phyloP scores from a whole-genome alignment of 2,329 filamentous ascomycete species.

The Penicillium rolfsii region DNA sequence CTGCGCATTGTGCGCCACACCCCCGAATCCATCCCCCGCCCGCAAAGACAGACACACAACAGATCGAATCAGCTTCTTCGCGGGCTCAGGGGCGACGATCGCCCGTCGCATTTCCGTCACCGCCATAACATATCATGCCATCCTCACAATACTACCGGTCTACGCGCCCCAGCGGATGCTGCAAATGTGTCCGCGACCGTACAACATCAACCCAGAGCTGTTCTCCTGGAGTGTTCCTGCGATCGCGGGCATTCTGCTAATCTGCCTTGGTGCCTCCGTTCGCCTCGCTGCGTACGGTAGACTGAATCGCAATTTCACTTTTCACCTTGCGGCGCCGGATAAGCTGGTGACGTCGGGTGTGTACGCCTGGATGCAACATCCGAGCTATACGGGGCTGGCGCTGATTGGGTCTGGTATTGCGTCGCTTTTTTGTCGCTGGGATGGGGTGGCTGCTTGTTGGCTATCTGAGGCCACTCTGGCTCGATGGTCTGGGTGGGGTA shows the following conservation, averaged over 20 bases:
- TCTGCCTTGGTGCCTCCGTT: constrained; percentile 31
- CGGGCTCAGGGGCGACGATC: constrained; percentile 13
- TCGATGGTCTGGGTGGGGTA: constrained; percentile 19
- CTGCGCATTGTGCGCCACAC: constrained; percentile 24
- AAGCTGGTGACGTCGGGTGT: constrained; percentile 52
- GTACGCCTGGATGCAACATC: constrained; percentile 57
- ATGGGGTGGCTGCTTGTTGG: constrained; percentile 49
- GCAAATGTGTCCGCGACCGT: constrained; percentile 25
- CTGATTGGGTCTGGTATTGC: constrained; percentile 33
- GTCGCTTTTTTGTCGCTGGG: constrained; percentile 42
- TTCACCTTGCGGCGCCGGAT: constrained; percentile 53
- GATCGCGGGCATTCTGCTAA: constrained; percentile 19
- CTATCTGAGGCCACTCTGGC: constrained; percentile 17
- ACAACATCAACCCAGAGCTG: constrained; percentile 20
- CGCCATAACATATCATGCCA: constrained; percentile 26
- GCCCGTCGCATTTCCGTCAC: constrained; percentile 13
- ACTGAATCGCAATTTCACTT: constrained; percentile 59
- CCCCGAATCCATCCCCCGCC: constrained; percentile 26
- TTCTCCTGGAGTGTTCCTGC: constrained; percentile 33
- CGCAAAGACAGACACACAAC: constrained; percentile 15
- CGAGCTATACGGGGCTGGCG: constrained; percentile 54
- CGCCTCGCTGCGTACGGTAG: constrained; percentile 48
- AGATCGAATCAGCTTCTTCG: constrained; percentile 27
- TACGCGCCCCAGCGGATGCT: constrained; percentile 6
- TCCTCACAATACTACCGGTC: constrained; percentile 19